phyloP scores from a whole-genome alignment of 1,284 basidiomycete species.

The Moesziomyces sp. region DNA sequence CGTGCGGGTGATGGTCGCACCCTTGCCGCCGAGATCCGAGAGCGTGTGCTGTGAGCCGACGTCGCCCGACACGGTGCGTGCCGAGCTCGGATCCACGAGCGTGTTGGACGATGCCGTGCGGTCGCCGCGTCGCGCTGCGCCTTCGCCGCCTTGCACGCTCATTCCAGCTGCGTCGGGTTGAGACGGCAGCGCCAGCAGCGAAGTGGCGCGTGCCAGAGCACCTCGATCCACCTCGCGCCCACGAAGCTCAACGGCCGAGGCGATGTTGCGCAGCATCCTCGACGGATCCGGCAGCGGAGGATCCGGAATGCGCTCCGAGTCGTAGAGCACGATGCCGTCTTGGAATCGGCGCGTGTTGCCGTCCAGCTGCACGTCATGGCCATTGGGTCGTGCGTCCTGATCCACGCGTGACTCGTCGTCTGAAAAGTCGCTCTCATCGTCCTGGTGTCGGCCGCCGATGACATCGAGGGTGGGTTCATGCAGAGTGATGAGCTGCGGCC shows the following conservation, averaged over 20 bases:
- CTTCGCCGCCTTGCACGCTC: constrained; percentile 2
- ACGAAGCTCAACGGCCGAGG: constrained; percentile 41
- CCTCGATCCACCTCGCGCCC: constrained; percentile 19
- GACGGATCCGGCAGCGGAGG: constrained; percentile 26
- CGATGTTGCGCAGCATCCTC: constrained; percentile 28
- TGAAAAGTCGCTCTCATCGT: neutral
- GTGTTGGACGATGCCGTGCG: constrained; percentile 50
- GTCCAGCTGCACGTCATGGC: constrained; percentile 7
- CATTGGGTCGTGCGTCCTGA: constrained; percentile 4
- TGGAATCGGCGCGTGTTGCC: constrained; percentile 33
- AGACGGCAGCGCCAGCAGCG: constrained; percentile 36
- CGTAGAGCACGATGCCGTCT: constrained; percentile 47
- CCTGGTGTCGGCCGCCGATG: constrained; percentile 5
- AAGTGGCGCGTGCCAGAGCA: constrained; percentile 18
- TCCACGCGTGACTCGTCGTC: constrained; percentile 24
- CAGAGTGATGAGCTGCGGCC: constrained; percentile 42
- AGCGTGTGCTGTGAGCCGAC: constrained; percentile 33
- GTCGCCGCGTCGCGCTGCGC: constrained; percentile 20
- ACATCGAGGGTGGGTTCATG: constrained; percentile 42
- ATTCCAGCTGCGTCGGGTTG: constrained; percentile 1
- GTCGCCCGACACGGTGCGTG: constrained; percentile 33
- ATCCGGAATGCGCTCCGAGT: constrained; percentile 39
- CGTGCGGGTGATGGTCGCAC: constrained; percentile 42
- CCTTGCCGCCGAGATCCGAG: constrained; percentile 45
- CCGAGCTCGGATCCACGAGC: constrained; percentile 36